Conservation (phyloP, 164 flowering plant species). For the Akebia trifoliata region DNA sequence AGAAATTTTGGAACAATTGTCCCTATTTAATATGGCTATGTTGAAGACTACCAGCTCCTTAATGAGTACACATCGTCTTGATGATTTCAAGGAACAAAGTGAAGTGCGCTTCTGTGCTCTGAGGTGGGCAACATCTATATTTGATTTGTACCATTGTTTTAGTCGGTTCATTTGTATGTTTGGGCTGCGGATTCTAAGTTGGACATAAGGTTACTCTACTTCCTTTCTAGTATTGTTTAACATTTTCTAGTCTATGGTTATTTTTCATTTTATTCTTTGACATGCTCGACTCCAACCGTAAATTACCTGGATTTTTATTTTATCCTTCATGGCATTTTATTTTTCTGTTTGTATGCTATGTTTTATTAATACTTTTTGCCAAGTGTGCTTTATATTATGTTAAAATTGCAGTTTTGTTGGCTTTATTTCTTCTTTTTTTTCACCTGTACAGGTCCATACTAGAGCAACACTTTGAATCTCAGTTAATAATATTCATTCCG, state of each 20-base stretch:
- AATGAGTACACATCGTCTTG: slow-evolving; percentile 4
- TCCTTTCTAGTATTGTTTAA: slow-evolving; percentile 3
- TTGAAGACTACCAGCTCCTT: slow-evolving; percentile 4
- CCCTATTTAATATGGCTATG: background rate
- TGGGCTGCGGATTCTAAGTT: slow-evolving; percentile 78
- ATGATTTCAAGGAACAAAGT: slow-evolving; percentile 67
- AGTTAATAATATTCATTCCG: no score
- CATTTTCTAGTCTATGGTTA: background rate
- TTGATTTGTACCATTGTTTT: slow-evolving; percentile 75
- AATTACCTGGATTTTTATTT: background rate
- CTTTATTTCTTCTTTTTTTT: no score
- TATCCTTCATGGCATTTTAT: background rate
- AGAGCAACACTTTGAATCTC: no score
- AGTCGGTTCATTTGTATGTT: slow-evolving; percentile 95
- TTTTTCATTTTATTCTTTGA: background rate
- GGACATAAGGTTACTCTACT: slow-evolving; percentile 72
- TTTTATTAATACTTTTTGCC: background rate
- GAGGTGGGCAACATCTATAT: slow-evolving; percentile 92
- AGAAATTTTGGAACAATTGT: background rate
- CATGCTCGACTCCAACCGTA: background rate
- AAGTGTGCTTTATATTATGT: no score
- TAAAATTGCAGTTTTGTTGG: no score
- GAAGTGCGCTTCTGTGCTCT: slow-evolving; percentile 95
- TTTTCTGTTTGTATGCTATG: background rate
- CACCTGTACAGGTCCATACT: no score